Evolutionary conservation across 257 asterid genomes (phyloP).

Genomic region (Rehmannia glutinosa): DNA sequence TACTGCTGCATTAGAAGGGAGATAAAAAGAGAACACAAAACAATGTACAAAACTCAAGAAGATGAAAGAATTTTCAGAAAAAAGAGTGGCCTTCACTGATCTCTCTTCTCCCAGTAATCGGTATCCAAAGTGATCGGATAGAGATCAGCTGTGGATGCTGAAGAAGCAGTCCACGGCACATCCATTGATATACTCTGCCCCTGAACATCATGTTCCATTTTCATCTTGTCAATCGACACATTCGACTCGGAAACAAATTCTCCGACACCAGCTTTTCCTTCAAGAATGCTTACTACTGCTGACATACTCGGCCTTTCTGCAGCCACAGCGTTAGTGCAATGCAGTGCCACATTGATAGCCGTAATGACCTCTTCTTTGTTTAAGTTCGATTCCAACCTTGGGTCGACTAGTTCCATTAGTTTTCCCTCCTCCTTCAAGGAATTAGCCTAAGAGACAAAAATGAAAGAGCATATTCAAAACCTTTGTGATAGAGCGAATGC

Average conservation of each 20-base stretch:
- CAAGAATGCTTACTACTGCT: constrained; percentile 56
- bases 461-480: no score
- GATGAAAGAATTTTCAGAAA: not conserved
- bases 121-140: constrained; percentile 39
- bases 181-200: constrained; percentile 38
- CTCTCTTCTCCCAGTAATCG: constrained; percentile 47
- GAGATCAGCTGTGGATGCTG: constrained; percentile 40
- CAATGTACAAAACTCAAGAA: not conserved
- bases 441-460: constrained; percentile 37
- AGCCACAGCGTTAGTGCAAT: constrained; percentile 39
- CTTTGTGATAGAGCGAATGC: not conserved
- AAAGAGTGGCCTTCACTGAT: not conserved
- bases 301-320: constrained; percentile 64
- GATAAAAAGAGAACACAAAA: not conserved
- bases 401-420: constrained; percentile 49
- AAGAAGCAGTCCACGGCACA: constrained; percentile 40
- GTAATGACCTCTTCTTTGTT: constrained; percentile 32
- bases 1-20: not conserved
- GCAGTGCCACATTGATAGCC: constrained; percentile 45
- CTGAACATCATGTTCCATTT: not conserved
- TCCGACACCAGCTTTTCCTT: constrained; percentile 30
- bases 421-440: constrained; percentile 37
- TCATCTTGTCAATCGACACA: not conserved
- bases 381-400: constrained; percentile 38
- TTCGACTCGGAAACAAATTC: constrained; percentile 15